phyloP scores from a whole-genome alignment of 495 filamentous ascomycete genomes.

The Xylaria intraflava region DNA sequence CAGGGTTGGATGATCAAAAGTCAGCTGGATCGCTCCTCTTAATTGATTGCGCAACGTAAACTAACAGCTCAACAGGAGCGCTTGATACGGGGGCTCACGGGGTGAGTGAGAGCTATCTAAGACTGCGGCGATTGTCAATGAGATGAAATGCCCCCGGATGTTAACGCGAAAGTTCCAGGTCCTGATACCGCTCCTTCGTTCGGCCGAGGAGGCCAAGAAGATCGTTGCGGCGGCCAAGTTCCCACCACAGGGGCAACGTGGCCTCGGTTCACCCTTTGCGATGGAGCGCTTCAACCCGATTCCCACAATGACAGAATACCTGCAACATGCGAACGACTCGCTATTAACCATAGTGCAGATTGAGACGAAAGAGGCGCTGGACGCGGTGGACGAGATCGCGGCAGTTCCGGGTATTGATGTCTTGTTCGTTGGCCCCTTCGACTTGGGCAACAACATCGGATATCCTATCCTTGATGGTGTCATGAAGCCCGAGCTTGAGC shows the following conservation, averaged over 20 bases:
- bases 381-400: slow-evolving; percentile 65
- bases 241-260: slow-evolving; percentile 56
- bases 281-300: slow-evolving; percentile 55
- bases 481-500: slow-evolving; percentile 58
- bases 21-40: slow-evolving; percentile 31
- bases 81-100: slow-evolving; percentile 65
- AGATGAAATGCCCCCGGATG: not conserved
- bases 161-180: slow-evolving; percentile 38
- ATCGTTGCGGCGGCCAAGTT: slow-evolving; percentile 59
- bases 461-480: slow-evolving; percentile 56
- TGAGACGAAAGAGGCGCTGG: slow-evolving; percentile 68
- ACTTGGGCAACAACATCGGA: slow-evolving; percentile 69
- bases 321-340: slow-evolving; percentile 65
- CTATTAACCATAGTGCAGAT: slow-evolving; percentile 75
- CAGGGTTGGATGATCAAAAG: slow-evolving; percentile 68
- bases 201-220: slow-evolving; percentile 53
- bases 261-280: slow-evolving; percentile 61
- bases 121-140: not conserved
- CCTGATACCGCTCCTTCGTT: slow-evolving; percentile 59
- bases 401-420: slow-evolving; percentile 64
- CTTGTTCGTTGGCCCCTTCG: slow-evolving; percentile 73
- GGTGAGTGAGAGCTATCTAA: slow-evolving; percentile 24
- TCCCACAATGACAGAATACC: slow-evolving; percentile 54
- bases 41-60: not conserved
- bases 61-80: slow-evolving; percentile 42